phyloP scores from a whole-genome alignment of 1,139 yeast genomes.

The Candida glucosophila region DNA sequence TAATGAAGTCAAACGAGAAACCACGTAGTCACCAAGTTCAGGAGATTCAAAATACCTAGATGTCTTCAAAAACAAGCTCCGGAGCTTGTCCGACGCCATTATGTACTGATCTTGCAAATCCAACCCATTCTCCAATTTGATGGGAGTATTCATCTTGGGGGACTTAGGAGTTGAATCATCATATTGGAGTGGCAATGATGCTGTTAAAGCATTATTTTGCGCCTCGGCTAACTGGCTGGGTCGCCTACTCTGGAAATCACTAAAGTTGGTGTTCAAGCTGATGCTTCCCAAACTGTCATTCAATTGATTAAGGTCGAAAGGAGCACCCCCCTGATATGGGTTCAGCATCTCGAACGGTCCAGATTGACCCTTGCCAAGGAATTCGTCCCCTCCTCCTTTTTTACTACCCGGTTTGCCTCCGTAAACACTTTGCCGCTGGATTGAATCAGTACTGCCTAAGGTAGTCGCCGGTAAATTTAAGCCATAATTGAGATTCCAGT shows the following conservation, averaged over 20 bases:
- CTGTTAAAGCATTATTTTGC: constrained; percentile 2
- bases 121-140: constrained; percentile 50
- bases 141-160: constrained; percentile 3
- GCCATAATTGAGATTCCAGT: constrained; percentile 2
- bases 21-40: constrained; percentile 21
- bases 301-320: constrained; percentile 19
- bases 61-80: constrained; percentile 33
- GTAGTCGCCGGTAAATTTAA: constrained; percentile 1
- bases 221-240: constrained; percentile 37
- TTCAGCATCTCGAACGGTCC: constrained; percentile 6
- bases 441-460: too few relatives aligned
- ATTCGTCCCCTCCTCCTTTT: constrained; percentile 1
- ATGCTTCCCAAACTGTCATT: constrained; percentile 28
- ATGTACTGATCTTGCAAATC: constrained; percentile 43
- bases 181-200: constrained; percentile 1
- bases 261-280: constrained; percentile 26
- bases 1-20: constrained; percentile 25
- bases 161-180: constrained; percentile 1
- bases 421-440: not conserved
- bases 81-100: constrained; percentile 44
- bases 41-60: constrained; percentile 40
- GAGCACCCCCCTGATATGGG: not conserved
- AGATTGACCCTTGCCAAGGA: constrained; percentile 15
- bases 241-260: constrained; percentile 36
- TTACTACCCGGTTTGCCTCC: not conserved